Conservation (phyloP, 1,139 yeast species). For the Yamadazyma blattariae region DNA sequence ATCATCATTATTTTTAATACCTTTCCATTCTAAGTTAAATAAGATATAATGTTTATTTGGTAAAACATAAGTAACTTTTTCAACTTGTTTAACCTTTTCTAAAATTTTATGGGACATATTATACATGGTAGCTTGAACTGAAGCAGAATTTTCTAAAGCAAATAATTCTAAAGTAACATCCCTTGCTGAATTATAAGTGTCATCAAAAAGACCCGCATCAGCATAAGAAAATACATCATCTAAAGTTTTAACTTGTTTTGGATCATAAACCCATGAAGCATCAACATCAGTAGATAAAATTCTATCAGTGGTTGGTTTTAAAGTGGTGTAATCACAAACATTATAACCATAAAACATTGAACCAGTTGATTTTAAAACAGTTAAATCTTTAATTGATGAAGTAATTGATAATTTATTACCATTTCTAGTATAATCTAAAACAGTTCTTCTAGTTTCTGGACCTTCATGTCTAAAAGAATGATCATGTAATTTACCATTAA, state of each 20-base stretch:
- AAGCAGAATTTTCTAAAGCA: conserved; percentile 82
- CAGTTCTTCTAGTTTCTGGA: conserved; percentile 67
- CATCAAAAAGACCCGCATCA: conserved; percentile 61
- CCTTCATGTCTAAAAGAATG: conserved; percentile 88
- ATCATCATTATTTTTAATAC: conserved; percentile 73
- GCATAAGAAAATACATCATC: conserved; percentile 52
- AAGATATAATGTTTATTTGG: conserved; percentile 92
- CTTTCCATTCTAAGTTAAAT: conserved; percentile 81
- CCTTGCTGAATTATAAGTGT: conserved; percentile 59
- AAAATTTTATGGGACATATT: conserved; percentile 81
- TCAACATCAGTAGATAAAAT: conserved; percentile 85
- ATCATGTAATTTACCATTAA: conserved; percentile 70
- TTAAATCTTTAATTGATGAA: conserved; percentile 79
- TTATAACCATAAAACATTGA: conserved; percentile 89
- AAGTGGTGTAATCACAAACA: conserved; percentile 83
- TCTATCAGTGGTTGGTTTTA: conserved; percentile 78
- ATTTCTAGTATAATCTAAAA: conserved; percentile 49
- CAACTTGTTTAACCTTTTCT: conserved; percentile 52
- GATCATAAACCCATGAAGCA: conserved; percentile 68
- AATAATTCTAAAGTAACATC: conserved; percentile 70
- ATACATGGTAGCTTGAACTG: conserved; percentile 95
- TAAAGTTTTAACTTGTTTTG: conserved; percentile 46
- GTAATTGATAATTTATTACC: conserved; percentile 51
- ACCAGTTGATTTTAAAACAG: conserved; percentile 90
- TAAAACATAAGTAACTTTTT: conserved; percentile 65